phyloP scores from a whole-genome alignment of 805 yeast genomes.

The Ogataea pilisensis region DNA sequence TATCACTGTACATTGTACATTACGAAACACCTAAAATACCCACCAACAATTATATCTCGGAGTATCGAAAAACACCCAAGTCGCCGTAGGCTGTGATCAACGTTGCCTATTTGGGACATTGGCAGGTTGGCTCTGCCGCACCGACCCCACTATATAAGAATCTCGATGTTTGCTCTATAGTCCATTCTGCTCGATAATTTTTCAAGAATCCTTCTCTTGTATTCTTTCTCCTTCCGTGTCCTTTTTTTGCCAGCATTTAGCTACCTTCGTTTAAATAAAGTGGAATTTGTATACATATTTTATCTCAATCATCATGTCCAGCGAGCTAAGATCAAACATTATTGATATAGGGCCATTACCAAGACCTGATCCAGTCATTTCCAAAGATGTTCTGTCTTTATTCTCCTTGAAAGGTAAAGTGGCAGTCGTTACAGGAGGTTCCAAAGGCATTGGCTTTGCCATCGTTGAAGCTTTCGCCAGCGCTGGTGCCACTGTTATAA shows the following conservation, averaged over 20 bases:
- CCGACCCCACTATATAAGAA: neutral
- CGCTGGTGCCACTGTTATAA: slow-evolving; percentile 82
- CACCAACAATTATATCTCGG: no score
- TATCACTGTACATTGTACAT: no score
- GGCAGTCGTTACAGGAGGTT: slow-evolving; percentile 80
- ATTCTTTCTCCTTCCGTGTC: no score
- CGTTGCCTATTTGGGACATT: neutral
- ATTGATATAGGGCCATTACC: slow-evolving; percentile 36
- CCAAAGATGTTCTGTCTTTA: neutral
- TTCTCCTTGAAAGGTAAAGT: slow-evolving; percentile 80
- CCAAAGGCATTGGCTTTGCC: slow-evolving; percentile 79
- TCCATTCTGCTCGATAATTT: no score
- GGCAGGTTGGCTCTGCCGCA: neutral
- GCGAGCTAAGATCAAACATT: neutral
- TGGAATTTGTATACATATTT: no score
- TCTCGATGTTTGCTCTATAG: neutral
- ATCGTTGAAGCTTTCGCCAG: slow-evolving; percentile 81
- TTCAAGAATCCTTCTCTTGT: no score
- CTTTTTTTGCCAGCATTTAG: no score
- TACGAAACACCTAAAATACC: no score
- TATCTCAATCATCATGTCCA: neutral
- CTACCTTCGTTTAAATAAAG: no score
- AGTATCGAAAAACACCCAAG: no score
- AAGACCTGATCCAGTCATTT: slow-evolving; percentile 45
- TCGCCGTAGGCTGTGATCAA: neutral